phyloP scores from a whole-genome alignment of 2,329 filamentous ascomycete species.

The Aspergillus fumigatus region DNA sequence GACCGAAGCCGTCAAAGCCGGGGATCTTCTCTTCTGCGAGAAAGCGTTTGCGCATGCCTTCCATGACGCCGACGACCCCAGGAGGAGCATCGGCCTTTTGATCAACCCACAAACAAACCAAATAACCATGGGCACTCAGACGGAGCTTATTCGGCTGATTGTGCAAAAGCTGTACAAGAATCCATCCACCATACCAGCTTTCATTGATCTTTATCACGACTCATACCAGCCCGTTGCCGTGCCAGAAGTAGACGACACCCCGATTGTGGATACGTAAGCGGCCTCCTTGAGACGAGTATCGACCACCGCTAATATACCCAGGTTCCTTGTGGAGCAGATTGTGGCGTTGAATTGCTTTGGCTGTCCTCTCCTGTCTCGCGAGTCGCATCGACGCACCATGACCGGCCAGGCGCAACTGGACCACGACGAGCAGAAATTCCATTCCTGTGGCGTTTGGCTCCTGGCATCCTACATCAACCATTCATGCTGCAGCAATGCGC shows the following conservation, averaged over 20 bases:
- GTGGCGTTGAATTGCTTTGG: slow-evolving; percentile 45
- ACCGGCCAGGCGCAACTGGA: background rate
- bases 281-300: background rate
- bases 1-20: slow-evolving; percentile 43
- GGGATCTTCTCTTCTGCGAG: slow-evolving; percentile 53
- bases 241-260: slow-evolving; percentile 30
- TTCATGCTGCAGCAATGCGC: slow-evolving; percentile 46
- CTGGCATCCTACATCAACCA: slow-evolving; percentile 52
- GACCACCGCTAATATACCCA: slow-evolving; percentile 16
- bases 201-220: slow-evolving; percentile 40
- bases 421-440: background rate
- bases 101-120: slow-evolving; percentile 35
- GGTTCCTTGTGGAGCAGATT: slow-evolving; percentile 46
- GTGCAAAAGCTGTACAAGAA: slow-evolving; percentile 46
- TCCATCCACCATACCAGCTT: slow-evolving; percentile 27
- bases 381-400: slow-evolving; percentile 15
- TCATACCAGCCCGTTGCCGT: slow-evolving; percentile 32
- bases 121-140: slow-evolving; percentile 36
- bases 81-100: slow-evolving; percentile 24
- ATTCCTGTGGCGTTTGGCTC: slow-evolving; percentile 45
- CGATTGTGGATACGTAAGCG: slow-evolving; percentile 46
- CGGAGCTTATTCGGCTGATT: slow-evolving; percentile 38
- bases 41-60: slow-evolving; percentile 48
- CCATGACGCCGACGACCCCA: background rate
- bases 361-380: slow-evolving; percentile 22